Evolutionary conservation across 495 filamentous ascomycete species (phyloP), one percentile per base, ranked within the genome.

Genomic region (Astrothelium subdiscretum): DNA sequence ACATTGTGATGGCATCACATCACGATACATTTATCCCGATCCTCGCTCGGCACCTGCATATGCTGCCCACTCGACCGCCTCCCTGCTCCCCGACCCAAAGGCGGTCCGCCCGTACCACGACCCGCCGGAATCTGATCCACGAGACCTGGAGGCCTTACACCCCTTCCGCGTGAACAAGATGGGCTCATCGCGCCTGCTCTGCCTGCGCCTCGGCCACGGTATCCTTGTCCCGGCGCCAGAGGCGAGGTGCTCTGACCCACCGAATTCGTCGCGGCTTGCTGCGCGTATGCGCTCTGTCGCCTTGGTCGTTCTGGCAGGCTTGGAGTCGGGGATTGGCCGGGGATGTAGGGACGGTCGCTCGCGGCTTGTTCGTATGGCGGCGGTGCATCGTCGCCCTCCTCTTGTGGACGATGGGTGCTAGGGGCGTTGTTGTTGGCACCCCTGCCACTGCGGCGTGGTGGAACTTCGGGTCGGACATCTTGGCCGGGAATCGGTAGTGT

Each of bases 321-420:
- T 63, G 59, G 77, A 59, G 78, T 78, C n/a, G 68, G 68, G 40
- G 83, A 79, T 68, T 79, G 78, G 31, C 76, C 78, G 0, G 87
- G 82, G 12, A 83, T 74, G 65, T 90, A 91, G 5, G 80, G 79
- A 6, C 78, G 80, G 57, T 79, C 78, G 32, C 78, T 82, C 0
- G 87, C 81, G 8, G 88, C 87, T 76, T 92, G 87, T 73, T 94
- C 90, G 70, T 95, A 95, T 15, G 82, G 85, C 5, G 90, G 90
- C 12, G 89, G 90, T 2, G 87, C 85, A 0, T 80, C 83, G 57
- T 85, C 82, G 2, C n/a, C 78, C 72, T 74, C 26, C 74, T 68
- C 57, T 51, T 64, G 48, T 52, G 71, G 60, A 20, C 66, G 62
- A 12, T 32, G 11, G 11, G 57, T 42, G 18, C 18, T 20, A 15